Evolutionary conservation across 306 rosid genomes (phyloP).

Genomic region (Cucumis cinereus): DNA sequence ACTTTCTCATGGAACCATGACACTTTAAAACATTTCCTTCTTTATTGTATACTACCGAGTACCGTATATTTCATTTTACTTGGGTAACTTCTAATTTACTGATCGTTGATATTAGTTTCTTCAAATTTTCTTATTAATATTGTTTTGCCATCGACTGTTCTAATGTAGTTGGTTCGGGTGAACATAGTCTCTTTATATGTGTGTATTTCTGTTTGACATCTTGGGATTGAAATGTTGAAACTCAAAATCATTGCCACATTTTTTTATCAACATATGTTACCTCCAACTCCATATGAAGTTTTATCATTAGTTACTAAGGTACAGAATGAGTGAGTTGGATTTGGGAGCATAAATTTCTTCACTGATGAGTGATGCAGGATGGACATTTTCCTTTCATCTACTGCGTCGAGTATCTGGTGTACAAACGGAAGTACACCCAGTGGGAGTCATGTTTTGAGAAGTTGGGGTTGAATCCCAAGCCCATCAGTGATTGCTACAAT

Average conservation of each 20-base stretch:
- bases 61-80: background rate
- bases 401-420: constrained; percentile 52
- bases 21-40: background rate
- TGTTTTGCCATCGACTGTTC: background rate
- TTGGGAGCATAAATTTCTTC: background rate
- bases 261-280: background rate
- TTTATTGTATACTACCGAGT: background rate
- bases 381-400: constrained; percentile 66
- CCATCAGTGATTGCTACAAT: constrained; percentile 42
- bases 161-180: background rate
- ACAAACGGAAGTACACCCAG: constrained; percentile 14
- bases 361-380: constrained; percentile 27
- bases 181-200: background rate
- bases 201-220: background rate
- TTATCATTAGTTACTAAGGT: background rate
- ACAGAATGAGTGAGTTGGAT: background rate
- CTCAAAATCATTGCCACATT: background rate
- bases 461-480: constrained; percentile 50
- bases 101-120: background rate
- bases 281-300: background rate
- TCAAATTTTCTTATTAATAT: background rate
- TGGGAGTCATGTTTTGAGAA: constrained; percentile 72
- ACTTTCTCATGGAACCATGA: background rate
- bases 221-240: background rate
- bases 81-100: background rate